These are phyloP conservation scores for Blastocystis hominis DNA, from an alignment of 352 stramenopile species.

Conservation along the genomic window DNA sequence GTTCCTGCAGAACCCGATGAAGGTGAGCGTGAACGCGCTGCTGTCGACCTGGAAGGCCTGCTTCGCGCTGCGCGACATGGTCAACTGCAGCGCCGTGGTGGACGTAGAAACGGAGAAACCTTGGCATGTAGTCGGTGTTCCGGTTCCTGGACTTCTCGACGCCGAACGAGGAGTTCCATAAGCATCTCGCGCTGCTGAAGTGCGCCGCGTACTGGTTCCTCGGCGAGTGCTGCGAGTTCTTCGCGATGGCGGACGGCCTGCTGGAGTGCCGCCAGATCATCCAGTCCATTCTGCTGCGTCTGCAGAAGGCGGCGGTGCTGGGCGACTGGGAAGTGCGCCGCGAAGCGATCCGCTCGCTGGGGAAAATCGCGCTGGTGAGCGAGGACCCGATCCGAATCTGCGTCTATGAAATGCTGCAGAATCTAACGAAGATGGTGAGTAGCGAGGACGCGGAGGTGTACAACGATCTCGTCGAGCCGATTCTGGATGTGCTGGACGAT, in stretches of 20 bases:
- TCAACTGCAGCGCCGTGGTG: not conserved
- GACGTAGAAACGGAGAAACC: not conserved
- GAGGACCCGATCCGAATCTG: slow-evolving; percentile 34
- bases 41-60: slow-evolving; percentile 1
- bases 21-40: not conserved
- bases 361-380: slow-evolving; percentile 46
- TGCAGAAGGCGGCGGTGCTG: slow-evolving; percentile 50
- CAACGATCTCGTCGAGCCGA: slow-evolving; percentile 49
- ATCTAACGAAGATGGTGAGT: not conserved
- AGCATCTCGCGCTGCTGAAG: slow-evolving; percentile 24
- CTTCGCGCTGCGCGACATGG: slow-evolving; percentile 8
- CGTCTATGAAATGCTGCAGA: slow-evolving; percentile 52
- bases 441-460: slow-evolving; percentile 24
- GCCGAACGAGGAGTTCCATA: not conserved
- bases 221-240: slow-evolving; percentile 36
- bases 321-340: slow-evolving; percentile 45
- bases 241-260: not conserved
- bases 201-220: slow-evolving; percentile 37
- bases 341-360: slow-evolving; percentile 34
- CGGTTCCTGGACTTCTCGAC: slow-evolving; percentile 23
- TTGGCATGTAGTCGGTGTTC: not conserved
- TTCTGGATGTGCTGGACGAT: slow-evolving; percentile 40
- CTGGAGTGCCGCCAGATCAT: not conserved
- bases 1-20: not conserved
- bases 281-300: slow-evolving; percentile 14